Percentiles rank a stretch among this genome's conserved stretches.
Conservation (phyloP, 305 asterid genomes). For the Fraxinus paxiana region DNA sequence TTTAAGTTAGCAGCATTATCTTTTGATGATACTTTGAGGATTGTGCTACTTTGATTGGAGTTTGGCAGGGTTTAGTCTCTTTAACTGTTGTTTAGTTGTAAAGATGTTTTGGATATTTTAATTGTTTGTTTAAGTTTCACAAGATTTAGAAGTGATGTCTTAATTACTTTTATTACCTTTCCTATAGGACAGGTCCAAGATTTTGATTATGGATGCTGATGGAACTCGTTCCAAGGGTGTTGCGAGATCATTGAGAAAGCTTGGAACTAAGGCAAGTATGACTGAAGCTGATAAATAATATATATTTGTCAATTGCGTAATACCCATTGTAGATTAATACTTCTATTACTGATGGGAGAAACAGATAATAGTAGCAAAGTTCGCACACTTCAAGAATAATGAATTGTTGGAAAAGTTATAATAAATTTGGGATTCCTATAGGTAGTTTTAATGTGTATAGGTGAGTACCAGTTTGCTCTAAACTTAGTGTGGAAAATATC, state of each 20-base stretch:
- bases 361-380: not conserved
- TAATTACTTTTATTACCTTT: constrained; percentile 22
- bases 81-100: not conserved
- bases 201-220: constrained; percentile 82
- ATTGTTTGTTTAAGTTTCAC: not conserved
- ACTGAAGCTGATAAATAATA: constrained; percentile 2
- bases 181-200: constrained; percentile 71
- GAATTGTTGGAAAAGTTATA: not conserved
- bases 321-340: not conserved
- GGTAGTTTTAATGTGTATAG: not conserved
- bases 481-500: not conserved
- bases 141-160: constrained; percentile 22
- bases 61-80: not conserved
- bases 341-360: constrained; percentile 4
- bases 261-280: constrained; percentile 73
- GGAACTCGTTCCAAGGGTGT: constrained; percentile 76
- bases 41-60: not conserved
- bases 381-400: not conserved
- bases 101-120: constrained; percentile 5
- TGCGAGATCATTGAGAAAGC: constrained; percentile 76
- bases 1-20: not conserved
- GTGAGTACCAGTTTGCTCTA: not conserved
- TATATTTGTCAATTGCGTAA: constrained; percentile 6
- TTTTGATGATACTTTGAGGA: not conserved
- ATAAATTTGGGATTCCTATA: not conserved